phyloP scores from a whole-genome alignment of 441 rosid genomes.

The Syzygium syzygioides region DNA sequence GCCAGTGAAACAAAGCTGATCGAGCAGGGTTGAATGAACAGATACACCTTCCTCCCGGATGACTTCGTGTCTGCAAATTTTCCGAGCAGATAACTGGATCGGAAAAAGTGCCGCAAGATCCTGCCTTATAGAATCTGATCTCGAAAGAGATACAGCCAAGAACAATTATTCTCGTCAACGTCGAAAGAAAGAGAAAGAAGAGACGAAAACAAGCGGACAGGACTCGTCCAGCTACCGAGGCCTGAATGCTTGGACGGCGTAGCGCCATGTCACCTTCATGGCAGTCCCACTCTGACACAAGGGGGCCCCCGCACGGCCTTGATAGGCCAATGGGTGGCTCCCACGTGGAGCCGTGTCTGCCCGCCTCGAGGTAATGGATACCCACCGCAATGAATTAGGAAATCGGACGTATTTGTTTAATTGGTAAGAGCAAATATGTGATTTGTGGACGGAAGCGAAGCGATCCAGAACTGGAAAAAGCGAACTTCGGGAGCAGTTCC shows the following conservation, averaged over 20 bases:
- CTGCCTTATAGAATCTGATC: background rate
- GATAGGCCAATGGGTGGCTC: background rate
- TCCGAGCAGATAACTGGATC: background rate
- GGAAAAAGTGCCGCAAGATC: background rate
- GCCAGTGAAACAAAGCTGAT: background rate
- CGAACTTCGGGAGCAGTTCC: background rate
- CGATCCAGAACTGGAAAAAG: background rate
- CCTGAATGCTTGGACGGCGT: conserved; percentile 14
- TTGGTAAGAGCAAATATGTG: rapidly evolving
- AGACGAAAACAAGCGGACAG: conserved; percentile 25
- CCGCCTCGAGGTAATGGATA: background rate
- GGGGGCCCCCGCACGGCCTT: background rate
- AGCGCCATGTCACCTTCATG: conserved; percentile 23
- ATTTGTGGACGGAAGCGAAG: background rate
- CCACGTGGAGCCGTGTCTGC: background rate
- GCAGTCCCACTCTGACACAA: background rate
- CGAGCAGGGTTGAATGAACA: background rate
- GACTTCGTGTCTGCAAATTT: background rate
- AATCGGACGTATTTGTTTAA: background rate
- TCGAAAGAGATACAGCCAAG: background rate
- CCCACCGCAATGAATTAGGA: background rate
- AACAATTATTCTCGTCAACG: background rate
- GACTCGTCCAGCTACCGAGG: background rate
- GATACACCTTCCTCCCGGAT: background rate
- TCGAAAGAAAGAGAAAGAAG: background rate